Percentiles rank a stretch among this genome's conserved stretches.
These are phyloP conservation scores for Pythium utonaiense DNA, from an alignment of 352 stramenopile genomes.

Conservation along the genomic window DNA sequence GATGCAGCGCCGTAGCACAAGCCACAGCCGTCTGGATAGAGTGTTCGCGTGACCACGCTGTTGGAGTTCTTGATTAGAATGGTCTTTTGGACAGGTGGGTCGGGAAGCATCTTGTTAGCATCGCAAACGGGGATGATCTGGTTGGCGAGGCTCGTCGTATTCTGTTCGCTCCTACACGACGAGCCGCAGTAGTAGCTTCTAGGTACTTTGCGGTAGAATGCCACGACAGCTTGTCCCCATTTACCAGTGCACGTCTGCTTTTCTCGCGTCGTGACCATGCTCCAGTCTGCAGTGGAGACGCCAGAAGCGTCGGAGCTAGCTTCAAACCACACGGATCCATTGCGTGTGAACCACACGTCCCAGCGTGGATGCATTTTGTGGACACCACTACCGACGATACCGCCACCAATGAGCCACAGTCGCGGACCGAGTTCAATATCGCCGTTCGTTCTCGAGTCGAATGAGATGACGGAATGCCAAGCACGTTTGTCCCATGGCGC, in stretches of 20 bases:
- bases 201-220: conserved; percentile 46
- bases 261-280: conserved; percentile 45
- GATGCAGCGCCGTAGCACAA: conserved; percentile 40
- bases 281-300: conserved; percentile 75
- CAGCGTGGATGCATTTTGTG: conserved; percentile 69
- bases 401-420: conserved; percentile 74
- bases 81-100: conserved; percentile 32
- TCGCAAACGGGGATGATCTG: conserved; percentile 68
- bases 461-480: conserved; percentile 76
- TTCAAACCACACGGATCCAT: conserved; percentile 49
- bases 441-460: conserved; percentile 58
- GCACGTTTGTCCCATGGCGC: conserved; percentile 64
- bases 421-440: conserved; percentile 60
- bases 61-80: conserved; percentile 34
- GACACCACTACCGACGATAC: conserved; percentile 66
- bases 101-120: conserved; percentile 27
- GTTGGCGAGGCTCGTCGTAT: conserved; percentile 42
- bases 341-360: conserved; percentile 70
- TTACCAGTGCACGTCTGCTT: conserved; percentile 64
- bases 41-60: conserved; percentile 48
- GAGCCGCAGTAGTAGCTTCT: conserved; percentile 55
- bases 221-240: conserved; percentile 62
- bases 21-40: conserved; percentile 69
- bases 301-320: conserved; percentile 65
- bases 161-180: conserved; percentile 42